Evolutionary conservation across 169 alveolate genomes (phyloP), one percentile per base, ranked within the genome.

Genomic region (Plasmodium inui): DNA sequence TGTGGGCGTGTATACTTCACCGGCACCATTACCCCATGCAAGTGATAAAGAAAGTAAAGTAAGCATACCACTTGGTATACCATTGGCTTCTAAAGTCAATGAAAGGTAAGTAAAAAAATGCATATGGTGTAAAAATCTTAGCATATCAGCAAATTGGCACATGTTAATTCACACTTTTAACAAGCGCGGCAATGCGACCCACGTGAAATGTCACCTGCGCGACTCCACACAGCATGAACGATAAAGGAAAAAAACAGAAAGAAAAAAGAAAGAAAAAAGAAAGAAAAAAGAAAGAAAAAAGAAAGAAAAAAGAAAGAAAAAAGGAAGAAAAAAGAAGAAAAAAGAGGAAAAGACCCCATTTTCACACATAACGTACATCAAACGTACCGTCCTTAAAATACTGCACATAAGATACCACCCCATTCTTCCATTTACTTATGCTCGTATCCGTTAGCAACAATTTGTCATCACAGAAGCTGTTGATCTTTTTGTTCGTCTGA

Each of bases 351-450:
- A 53, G 12, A 57, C 71, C 26, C n/a, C 22, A 22, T n/a, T 22
- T 82, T 82, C 41, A 82, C 19, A 88, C 28, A 88, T 88, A 88
- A 6, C 53, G 71, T 19, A 79, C 83, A 22, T 55, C 50, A 61
- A 78, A 32, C 50, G 88, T 37, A 3, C 89, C 89, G 72, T 88
- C 80, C 17, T 76, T 55, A 79, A 88, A 88, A n/a, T 88, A 37
- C 41, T 88, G 57, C n/a, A 88, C 82, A 88, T 88, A 88, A 34
- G 82, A 78, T 7, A 88, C 46, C 2, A 88, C 83, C 3, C 94
- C 94, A 14, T 78, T 78, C 30, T 79, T 88, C 94, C 90, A 88
- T 79, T 79, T 76, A 88, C 94, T 88, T 37, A 79, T 88, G 2
- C 89, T 90, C 1, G 94, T 88, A 61, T 88, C 94, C 8, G 94